Evolutionary conservation across 306 rosid species (phyloP).

Genomic region (Amphicarpaea edgeworthii): DNA sequence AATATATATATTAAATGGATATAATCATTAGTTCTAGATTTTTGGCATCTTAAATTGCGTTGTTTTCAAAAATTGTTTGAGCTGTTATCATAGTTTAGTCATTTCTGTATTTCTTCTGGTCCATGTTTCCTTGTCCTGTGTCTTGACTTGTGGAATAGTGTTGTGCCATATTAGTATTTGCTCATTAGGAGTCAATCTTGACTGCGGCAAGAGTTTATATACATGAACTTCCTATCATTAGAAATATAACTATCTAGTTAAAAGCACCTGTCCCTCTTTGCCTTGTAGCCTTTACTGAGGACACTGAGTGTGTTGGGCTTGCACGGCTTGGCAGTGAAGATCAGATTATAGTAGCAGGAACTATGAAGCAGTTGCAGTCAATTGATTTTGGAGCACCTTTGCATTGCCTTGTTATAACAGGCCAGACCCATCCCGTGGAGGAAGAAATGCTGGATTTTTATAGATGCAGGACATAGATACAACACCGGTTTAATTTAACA

Average conservation of each 20-base stretch:
- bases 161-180: not conserved
- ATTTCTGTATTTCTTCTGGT: not conserved
- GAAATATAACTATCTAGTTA: slow-evolving; percentile 21
- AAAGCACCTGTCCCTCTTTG: not conserved
- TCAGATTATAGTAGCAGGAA: slow-evolving; percentile 78
- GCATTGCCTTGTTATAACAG: slow-evolving; percentile 89
- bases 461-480: slow-evolving; percentile 51
- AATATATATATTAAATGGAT: not conserved
- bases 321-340: slow-evolving; percentile 91
- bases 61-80: slow-evolving; percentile 11
- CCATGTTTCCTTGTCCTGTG: not conserved
- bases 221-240: not conserved
- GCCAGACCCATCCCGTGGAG: slow-evolving; percentile 90
- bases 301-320: slow-evolving; percentile 84
- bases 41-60: slow-evolving; percentile 16
- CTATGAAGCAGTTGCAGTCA: slow-evolving; percentile 71
- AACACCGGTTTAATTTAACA: slow-evolving; percentile 27
- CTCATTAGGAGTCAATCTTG: slow-evolving; percentile 23
- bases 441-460: slow-evolving; percentile 89
- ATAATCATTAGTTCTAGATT: not conserved
- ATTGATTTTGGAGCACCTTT: slow-evolving; percentile 89
- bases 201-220: slow-evolving; percentile 17
- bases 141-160: not conserved
- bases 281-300: slow-evolving; percentile 69
- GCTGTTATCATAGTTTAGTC: slow-evolving; percentile 1